A percentile compares a stretch with the other conserved stretches of the same genome.
phyloP scores from a whole-genome alignment of 2,329 filamentous ascomycete genomes.

The Zymoseptoria passerinii region DNA sequence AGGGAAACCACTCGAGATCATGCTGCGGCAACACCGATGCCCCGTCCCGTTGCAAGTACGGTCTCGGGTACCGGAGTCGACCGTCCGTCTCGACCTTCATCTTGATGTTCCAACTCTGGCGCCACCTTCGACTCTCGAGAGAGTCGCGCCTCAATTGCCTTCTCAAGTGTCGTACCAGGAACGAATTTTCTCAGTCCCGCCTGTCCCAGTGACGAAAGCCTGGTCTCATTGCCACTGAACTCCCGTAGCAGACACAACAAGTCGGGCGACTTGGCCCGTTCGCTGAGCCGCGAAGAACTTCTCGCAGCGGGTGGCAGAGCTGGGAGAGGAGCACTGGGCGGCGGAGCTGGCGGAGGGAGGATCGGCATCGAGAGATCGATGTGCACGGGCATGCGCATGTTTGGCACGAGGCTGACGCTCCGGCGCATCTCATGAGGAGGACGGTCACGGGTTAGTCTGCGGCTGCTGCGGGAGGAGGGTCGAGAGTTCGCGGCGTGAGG shows the following conservation, averaged over 20 bases:
- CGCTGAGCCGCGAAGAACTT: neutral
- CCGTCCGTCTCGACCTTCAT: neutral
- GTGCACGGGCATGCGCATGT: slow-evolving; percentile 27
- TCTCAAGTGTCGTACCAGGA: neutral
- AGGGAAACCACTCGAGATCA: neutral
- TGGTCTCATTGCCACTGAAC: neutral
- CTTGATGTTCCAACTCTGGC: neutral
- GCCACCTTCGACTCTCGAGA: neutral
- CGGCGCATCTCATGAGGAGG: neutral
- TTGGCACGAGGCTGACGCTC: slow-evolving; percentile 33
- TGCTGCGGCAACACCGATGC: neutral
- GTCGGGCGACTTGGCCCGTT: neutral
- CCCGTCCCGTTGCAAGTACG: neutral
- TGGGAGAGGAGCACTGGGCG: slow-evolving; percentile 39
- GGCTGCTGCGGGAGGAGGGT: neutral
- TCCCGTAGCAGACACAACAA: neutral
- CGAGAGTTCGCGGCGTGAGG: neutral
- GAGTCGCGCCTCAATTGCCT: neutral
- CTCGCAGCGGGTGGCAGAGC: slow-evolving; percentile 8
- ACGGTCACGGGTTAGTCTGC: neutral
- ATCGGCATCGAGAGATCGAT: neutral
- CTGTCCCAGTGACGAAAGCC: neutral
- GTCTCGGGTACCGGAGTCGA: neutral
- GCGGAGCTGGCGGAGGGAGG: slow-evolving; percentile 39
- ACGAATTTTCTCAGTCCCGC: neutral